A percentile compares a stretch with the other conserved stretches of the same genome.
phyloP scores from a whole-genome alignment of 2,329 filamentous ascomycete species.

The Aspergillus latus region DNA sequence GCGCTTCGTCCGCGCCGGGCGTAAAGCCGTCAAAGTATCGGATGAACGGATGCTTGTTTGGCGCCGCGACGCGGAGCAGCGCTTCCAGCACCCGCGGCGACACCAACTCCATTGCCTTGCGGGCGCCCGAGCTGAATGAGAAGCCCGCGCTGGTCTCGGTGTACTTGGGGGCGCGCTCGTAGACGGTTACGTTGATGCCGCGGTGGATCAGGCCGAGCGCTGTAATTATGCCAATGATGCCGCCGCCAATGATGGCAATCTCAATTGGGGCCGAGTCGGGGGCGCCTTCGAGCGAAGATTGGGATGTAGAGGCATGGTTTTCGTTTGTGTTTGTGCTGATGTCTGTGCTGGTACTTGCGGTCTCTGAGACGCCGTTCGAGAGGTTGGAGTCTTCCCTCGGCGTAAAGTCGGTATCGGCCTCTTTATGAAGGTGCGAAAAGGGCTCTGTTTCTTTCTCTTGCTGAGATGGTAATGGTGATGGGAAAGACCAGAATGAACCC shows the following conservation, averaged over 20 bases:
- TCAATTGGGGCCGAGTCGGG: too few relatives aligned
- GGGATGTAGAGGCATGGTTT: too few relatives aligned
- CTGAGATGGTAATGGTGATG: too few relatives aligned
- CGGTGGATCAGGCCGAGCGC: conserved; percentile 11
- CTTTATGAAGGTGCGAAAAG: too few relatives aligned
- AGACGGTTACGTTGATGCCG: conserved; percentile 2
- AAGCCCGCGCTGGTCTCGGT: conserved; percentile 10
- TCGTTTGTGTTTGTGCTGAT: too few relatives aligned
- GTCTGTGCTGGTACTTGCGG: too few relatives aligned
- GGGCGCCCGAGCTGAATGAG: conserved; percentile 1
- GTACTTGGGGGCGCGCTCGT: conserved; percentile 3
- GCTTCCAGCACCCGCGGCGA: neutral
- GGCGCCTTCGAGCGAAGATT: too few relatives aligned
- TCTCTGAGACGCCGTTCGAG: too few relatives aligned
- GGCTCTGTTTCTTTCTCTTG: too few relatives aligned
- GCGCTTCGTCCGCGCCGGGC: neutral
- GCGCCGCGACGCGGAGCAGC: neutral
- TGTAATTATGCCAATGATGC: conserved; percentile 12
- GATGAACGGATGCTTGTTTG: neutral
- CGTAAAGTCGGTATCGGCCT: too few relatives aligned
- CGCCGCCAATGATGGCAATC: conserved; percentile 14
- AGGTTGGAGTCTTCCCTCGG: too few relatives aligned
- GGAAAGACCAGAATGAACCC: too few relatives aligned
- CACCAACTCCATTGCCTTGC: neutral
- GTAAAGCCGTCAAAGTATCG: neutral